phyloP scores from a whole-genome alignment of 495 filamentous ascomycete species.

The Alectoria sarmentosa region DNA sequence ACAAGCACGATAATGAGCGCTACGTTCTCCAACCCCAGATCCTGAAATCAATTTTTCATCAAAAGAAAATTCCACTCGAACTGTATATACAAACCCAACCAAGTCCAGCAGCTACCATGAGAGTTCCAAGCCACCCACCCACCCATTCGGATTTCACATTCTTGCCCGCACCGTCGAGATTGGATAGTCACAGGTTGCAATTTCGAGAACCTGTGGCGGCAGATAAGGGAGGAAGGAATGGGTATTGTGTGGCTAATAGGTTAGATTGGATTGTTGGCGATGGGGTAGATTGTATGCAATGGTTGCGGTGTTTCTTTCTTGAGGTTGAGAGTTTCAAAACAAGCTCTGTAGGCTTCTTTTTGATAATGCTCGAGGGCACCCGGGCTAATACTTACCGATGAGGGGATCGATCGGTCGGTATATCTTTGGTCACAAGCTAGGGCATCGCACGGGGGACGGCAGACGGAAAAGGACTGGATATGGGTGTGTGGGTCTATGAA shows the following conservation, averaged over 20 bases:
- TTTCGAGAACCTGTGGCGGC: too few relatives aligned
- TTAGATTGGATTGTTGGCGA: too few relatives aligned
- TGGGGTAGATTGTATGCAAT: too few relatives aligned
- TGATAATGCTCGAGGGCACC: neutral
- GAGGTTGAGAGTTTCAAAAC: too few relatives aligned
- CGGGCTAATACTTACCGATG: neutral
- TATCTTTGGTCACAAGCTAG: neutral
- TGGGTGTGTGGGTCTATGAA: neutral
- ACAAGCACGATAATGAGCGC: neutral
- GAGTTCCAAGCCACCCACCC: neutral
- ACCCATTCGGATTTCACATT: neutral
- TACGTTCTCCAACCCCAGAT: too few relatives aligned
- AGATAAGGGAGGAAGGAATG: too few relatives aligned
- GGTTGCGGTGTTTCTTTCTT: too few relatives aligned
- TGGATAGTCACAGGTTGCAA: too few relatives aligned
- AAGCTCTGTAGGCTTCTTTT: neutral
- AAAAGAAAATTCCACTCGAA: too few relatives aligned
- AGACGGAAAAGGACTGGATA: neutral
- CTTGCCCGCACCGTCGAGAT: neutral
- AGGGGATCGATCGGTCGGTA: neutral
- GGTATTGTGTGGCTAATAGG: too few relatives aligned
- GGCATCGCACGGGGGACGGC: neutral
- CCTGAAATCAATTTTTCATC: too few relatives aligned
- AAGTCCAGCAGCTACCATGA: neutral
- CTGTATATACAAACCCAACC: too few relatives aligned